Evolutionary conservation across 768 basidiomycete genomes (phyloP).

Genomic region (Mycena maculata): DNA sequence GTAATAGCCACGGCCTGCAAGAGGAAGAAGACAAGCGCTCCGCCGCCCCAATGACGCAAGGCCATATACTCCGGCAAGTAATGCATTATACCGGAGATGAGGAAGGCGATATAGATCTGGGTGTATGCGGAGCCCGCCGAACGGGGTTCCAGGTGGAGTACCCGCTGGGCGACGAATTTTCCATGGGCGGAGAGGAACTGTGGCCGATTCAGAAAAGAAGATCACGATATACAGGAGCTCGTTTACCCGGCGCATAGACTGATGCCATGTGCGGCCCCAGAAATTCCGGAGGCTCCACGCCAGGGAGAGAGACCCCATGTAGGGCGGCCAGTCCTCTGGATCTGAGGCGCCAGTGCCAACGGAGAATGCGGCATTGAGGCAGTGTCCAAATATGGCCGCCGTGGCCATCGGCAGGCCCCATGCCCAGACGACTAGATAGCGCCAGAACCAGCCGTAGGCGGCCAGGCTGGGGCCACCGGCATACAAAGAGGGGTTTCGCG

Average conservation of each 20-base stretch:
- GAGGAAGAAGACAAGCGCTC: slow-evolving; percentile 48
- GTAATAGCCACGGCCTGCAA: slow-evolving; percentile 49
- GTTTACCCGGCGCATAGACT: slow-evolving; percentile 26
- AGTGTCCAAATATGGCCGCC: background rate
- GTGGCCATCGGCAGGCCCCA: slow-evolving; percentile 14
- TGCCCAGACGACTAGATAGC: slow-evolving; percentile 9
- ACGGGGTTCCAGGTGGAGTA: slow-evolving; percentile 14
- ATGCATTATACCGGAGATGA: slow-evolving; percentile 48
- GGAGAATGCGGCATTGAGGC: slow-evolving; percentile 20
- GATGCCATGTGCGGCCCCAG: slow-evolving; percentile 29
- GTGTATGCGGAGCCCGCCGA: slow-evolving; percentile 22
- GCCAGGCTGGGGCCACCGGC: slow-evolving; percentile 25
- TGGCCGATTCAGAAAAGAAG: background rate
- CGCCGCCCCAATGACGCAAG: slow-evolving; percentile 37
- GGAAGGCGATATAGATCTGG: slow-evolving; percentile 40
- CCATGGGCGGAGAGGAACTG: slow-evolving; percentile 28
- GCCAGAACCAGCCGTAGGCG: slow-evolving; percentile 13
- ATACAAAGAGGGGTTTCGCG: slow-evolving; percentile 14
- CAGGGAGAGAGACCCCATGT: slow-evolving; percentile 17
- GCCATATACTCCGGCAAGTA: slow-evolving; percentile 48
- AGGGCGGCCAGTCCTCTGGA: slow-evolving; percentile 26
- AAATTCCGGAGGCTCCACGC: slow-evolving; percentile 25
- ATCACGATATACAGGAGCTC: too few species aligned
- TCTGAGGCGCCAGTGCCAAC: slow-evolving; percentile 20
- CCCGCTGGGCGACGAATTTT: slow-evolving; percentile 17